Evolutionary conservation across 2,329 filamentous ascomycete species (phyloP).

Genomic region (Xylariales sp.): DNA sequence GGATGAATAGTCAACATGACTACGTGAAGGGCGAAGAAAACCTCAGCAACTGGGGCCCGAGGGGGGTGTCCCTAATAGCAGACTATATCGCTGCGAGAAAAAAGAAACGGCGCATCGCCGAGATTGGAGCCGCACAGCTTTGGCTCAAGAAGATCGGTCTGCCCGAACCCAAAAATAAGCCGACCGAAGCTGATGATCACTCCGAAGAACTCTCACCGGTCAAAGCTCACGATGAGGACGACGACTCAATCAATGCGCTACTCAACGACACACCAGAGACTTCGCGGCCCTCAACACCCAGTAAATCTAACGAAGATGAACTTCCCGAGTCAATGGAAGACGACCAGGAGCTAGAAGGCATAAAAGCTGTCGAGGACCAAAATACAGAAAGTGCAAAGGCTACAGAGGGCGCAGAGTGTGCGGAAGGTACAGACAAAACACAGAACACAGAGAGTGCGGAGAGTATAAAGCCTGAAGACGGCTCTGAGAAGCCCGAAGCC

Average conservation of each 20-base stretch:
- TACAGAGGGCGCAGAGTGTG: conserved; percentile 4
- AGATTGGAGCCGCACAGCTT: conserved; percentile 80
- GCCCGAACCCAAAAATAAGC: conserved; percentile 55
- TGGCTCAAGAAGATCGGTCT: conserved; percentile 70
- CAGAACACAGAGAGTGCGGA: conserved; percentile 15
- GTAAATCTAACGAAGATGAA: conserved; percentile 41
- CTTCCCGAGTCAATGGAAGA: conserved; percentile 39
- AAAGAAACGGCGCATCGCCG: conserved; percentile 77
- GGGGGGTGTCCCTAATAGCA: conserved; percentile 89
- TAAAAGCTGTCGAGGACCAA: conserved; percentile 21
- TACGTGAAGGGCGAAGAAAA: conserved; percentile 97
- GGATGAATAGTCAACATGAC: conserved; percentile 93
- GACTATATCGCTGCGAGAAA: conserved; percentile 84
- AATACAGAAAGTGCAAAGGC: conserved; percentile 17
- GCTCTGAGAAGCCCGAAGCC: conserved; percentile 42
- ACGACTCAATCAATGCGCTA: conserved; percentile 67
- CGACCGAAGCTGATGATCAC: conserved; percentile 52
- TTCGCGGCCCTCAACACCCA: conserved; percentile 56
- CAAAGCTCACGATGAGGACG: conserved; percentile 54
- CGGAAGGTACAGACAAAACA: conserved; percentile 11
- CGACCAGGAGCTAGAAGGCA: conserved; percentile 16
- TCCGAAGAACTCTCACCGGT: conserved; percentile 52
- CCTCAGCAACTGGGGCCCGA: conserved; percentile 84
- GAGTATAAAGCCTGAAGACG: conserved; percentile 21
- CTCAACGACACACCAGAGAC: conserved; percentile 68